These are phyloP conservation scores for Boletellus emodensis DNA, from an alignment of 768 basidiomycete genomes.

Conservation along the genomic window DNA sequence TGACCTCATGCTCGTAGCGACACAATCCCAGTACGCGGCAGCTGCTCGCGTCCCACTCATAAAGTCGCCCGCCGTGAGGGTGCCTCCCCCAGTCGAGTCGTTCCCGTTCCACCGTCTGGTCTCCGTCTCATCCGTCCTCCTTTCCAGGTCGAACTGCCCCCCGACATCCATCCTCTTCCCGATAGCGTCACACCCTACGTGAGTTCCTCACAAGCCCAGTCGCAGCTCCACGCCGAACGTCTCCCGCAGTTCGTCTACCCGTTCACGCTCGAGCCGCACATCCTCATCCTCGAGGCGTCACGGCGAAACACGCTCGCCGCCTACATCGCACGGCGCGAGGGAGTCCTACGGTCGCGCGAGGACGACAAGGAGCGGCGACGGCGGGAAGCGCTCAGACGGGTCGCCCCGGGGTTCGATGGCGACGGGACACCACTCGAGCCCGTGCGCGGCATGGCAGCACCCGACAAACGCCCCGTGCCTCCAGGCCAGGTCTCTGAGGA, in stretches of 20 bases:
- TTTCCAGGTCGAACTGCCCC: constrained; percentile 76
- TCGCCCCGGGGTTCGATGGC: constrained; percentile 86
- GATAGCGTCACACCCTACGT: constrained; percentile 89
- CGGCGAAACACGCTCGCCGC: constrained; percentile 64
- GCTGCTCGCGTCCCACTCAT: constrained; percentile 79
- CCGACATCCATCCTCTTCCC: constrained; percentile 92
- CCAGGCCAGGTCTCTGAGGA: background rate
- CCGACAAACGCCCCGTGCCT: constrained; percentile 10
- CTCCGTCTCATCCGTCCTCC: background rate
- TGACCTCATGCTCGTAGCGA: background rate
- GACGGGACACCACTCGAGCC: constrained; percentile 47
- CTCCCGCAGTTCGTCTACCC: constrained; percentile 85
- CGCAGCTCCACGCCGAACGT: background rate
- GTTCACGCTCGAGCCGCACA: constrained; percentile 86
- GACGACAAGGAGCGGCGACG: constrained; percentile 69
- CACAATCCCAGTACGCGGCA: constrained; percentile 71
- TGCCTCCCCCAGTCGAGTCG: constrained; percentile 67
- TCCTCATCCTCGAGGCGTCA: constrained; percentile 70
- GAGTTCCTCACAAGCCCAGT: constrained; percentile 20
- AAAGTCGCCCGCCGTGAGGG: constrained; percentile 85
- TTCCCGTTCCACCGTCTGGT: background rate
- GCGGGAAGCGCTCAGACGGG: constrained; percentile 62
- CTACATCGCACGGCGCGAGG: constrained; percentile 63
- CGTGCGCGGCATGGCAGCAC: constrained; percentile 2
- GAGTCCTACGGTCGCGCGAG: constrained; percentile 64